Evolutionary conservation across 352 stramenopile genomes (phyloP), one percentile per base, ranked within the genome.

Genomic region (Blastocystis sp.): DNA sequence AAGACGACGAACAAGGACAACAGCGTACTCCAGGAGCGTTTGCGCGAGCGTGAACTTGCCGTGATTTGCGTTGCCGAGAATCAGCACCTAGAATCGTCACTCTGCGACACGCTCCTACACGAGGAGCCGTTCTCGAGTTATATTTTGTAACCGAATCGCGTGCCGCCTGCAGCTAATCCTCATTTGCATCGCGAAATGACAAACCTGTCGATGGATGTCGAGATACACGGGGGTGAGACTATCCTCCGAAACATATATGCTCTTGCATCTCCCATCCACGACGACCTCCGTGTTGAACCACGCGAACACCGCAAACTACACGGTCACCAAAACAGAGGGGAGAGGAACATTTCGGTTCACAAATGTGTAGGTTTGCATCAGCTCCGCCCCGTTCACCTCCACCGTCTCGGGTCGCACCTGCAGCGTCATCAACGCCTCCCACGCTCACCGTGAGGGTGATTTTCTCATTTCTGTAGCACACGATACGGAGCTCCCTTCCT

Each of bases 291-390:
- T 69, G 35, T 85, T 59, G 33, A 67, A 62, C 74, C 74, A 85
- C 21, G 74, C 50, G 70, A 67, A 85, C 21, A 85, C 21, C 24
- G 41, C 74, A 85, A 85, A 69, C 74, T 85, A 85, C 31, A n/a
- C 35, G 45, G 33, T 85, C 21, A 85, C 3, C 19, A 13, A 4
- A 67, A 85, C 3, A 13, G 1, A 45, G 19, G 0, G 21, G 31
- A 29, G n/a, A 16, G 29, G 9, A 33, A 85, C 74, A 51, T 62
- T 67, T 29, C 16, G 12, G 26, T 69, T 85, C 16, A 59, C 60
- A 24, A 85, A 67, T 16, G 45, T 45, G 31, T 85, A 55, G 12
- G 65, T 69, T 31, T 66, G 24, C 16, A 61, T 51, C 16, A 85
- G 33, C 37, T 66, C n/a, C 65, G n/a, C 65, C 24, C 74, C 74